Base-by-base conservation (phyloP, 768 basidiomycete species). In the Neoboletus subvelutipes region DNA sequence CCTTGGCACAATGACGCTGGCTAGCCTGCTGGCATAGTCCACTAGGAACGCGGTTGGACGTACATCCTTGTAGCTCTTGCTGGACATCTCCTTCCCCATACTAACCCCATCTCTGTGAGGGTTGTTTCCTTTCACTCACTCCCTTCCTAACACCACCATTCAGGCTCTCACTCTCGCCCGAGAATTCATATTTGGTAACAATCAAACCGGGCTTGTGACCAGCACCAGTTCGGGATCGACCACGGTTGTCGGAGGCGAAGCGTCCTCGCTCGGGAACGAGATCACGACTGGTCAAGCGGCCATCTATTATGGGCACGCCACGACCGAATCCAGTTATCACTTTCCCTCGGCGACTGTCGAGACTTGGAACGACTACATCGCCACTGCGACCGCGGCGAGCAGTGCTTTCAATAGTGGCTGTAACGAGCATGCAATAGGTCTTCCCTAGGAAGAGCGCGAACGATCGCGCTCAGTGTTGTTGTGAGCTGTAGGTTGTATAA, bases 141-240 rank as follows among this genome's bases (percentile, higher is more conserved):
- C n/a, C 50, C 5, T 18, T 5, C 28, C 51, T 56, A 24, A 65
- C 24, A 2, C 4, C 3, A 1, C 12, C 3, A 0, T 39, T 53
- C 31, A 90, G 88, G 85, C 83, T 1, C 77, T 80, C 63, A 78
- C 77, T 5, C 82, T 90, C 64, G 64, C 79, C 11, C 80, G 83
- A 24, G 85, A 90, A 60, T 89, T 88, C 61, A 75, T 90, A 37
- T 71, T 90, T n/a, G 87, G 88, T 4, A 74, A 70, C 55, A 86
- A 87, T 66, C 58, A 73, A 42, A 84, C 83, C 1, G 88, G 87
- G 0, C 73, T 81, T 10, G 82, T 88, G 39, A 73, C 67, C 18
- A 71, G 66, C 10, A 66, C 61, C 1, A 52, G 50, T 47, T 68
- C 63, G 1, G 72, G 68, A 24, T 5, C 43, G 3, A 64, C 62